Evolutionary conservation across 306 rosid species (phyloP).

Genomic region (Inga laurina): DNA sequence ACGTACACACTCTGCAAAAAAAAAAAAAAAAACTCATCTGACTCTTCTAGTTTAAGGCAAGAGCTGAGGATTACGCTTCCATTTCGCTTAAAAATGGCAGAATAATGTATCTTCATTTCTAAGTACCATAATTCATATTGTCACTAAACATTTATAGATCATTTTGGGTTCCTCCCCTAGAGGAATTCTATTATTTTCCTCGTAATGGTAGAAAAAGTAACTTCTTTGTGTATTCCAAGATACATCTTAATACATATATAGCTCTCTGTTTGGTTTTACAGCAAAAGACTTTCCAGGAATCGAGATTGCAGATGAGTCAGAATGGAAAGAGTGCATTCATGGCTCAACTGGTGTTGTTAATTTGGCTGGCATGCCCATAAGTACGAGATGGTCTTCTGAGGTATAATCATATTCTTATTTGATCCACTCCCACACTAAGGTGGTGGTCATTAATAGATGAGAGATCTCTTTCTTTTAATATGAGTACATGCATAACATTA

Average conservation of each 20-base stretch:
- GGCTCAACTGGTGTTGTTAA: slow-evolving; percentile 88
- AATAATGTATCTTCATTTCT: background rate
- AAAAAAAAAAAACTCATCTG: slow-evolving; percentile 1
- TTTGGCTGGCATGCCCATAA: slow-evolving; percentile 94
- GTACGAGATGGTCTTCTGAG: slow-evolving; percentile 96
- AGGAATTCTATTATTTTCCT: slow-evolving; percentile 19
- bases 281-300: slow-evolving; percentile 87
- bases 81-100: background rate
- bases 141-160: slow-evolving; percentile 11
- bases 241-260: slow-evolving; percentile 14
- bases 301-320: slow-evolving; percentile 75
- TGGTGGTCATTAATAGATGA: slow-evolving; percentile 12
- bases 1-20: slow-evolving; percentile 2
- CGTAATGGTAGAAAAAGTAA: background rate
- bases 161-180: background rate
- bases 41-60: slow-evolving; percentile 10
- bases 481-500: background rate
- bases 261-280: slow-evolving; percentile 42
- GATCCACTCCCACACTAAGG: slow-evolving; percentile 4
- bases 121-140: background rate
- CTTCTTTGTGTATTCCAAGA: background rate
- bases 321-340: slow-evolving; percentile 83
- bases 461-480: slow-evolving; percentile 9
- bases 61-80: slow-evolving; percentile 6
- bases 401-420: slow-evolving; percentile 43